Conservation (phyloP, 2,329 filamentous ascomycete species). For the Aspergillus costaricaensis region DNA sequence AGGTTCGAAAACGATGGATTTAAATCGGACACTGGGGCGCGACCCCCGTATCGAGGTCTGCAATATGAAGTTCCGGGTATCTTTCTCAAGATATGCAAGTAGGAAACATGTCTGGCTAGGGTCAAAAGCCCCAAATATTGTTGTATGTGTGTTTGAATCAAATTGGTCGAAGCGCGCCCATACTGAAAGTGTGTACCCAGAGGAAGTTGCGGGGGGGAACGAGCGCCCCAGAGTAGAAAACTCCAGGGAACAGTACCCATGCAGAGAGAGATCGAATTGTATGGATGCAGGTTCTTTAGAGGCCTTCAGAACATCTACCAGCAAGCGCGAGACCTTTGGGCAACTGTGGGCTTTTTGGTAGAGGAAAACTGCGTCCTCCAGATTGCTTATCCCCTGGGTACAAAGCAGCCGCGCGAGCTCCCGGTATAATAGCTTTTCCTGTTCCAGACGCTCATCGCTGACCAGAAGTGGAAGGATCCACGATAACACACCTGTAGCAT, state of each 20-base stretch:
- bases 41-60: constrained; percentile 89
- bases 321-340: constrained; percentile 64
- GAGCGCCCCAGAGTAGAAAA: constrained; percentile 78
- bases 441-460: constrained; percentile 53
- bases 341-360: constrained; percentile 59
- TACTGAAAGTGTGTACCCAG: constrained; percentile 83
- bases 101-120: constrained; percentile 89
- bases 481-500: constrained; percentile 70
- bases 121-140: constrained; percentile 94
- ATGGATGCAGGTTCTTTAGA: constrained; percentile 82
- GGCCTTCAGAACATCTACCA: constrained; percentile 70
- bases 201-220: constrained; percentile 78
- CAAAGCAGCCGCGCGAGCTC: constrained; percentile 66
- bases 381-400: constrained; percentile 75
- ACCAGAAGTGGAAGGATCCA: constrained; percentile 67
- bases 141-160: constrained; percentile 83
- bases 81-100: constrained; percentile 88
- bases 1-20: constrained; percentile 73
- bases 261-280: constrained; percentile 86
- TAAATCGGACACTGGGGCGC: constrained; percentile 90
- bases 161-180: constrained; percentile 90
- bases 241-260: constrained; percentile 89
- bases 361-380: constrained; percentile 82
- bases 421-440: constrained; percentile 63
- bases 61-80: constrained; percentile 90